A percentile compares a stretch with the other conserved stretches of the same genome.
Conservation (phyloP, 1,284 basidiomycete genomes). For the Malassezia sp. region DNA sequence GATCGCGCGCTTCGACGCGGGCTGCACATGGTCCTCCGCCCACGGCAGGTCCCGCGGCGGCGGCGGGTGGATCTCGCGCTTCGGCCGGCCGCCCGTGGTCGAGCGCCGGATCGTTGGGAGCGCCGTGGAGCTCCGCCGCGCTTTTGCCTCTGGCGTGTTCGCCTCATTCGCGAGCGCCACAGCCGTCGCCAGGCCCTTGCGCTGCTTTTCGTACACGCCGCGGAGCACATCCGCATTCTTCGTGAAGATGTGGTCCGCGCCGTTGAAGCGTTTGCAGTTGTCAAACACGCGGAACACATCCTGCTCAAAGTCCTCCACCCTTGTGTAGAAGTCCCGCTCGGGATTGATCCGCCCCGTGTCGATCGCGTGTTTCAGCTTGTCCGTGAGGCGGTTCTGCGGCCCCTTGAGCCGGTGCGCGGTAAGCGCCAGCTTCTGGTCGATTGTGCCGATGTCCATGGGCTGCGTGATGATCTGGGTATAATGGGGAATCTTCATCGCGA, state of each 20-base stretch:
- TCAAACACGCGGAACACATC: slow-evolving; percentile 57
- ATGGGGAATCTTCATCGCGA: slow-evolving; percentile 78
- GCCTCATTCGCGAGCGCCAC: slow-evolving; percentile 49
- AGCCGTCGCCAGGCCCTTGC: slow-evolving; percentile 46
- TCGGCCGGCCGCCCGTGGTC: slow-evolving; percentile 63
- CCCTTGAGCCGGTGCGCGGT: slow-evolving; percentile 31
- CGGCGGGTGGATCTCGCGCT: slow-evolving; percentile 91
- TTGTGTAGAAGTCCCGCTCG: slow-evolving; percentile 27
- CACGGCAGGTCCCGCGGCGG: slow-evolving; percentile 82
- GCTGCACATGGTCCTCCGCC: slow-evolving; percentile 52
- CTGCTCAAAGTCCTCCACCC: slow-evolving; percentile 27
- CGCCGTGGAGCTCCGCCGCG: slow-evolving; percentile 62
- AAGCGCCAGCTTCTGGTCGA: slow-evolving; percentile 62
- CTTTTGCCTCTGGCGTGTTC: slow-evolving; percentile 34
- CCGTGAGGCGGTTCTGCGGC: slow-evolving; percentile 19
- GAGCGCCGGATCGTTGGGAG: slow-evolving; percentile 63
- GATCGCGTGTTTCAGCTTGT: slow-evolving; percentile 34
- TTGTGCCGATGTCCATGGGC: slow-evolving; percentile 91
- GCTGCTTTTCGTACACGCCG: slow-evolving; percentile 73
- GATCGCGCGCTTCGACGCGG: slow-evolving; percentile 15
- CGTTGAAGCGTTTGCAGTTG: slow-evolving; percentile 87
- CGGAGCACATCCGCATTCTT: slow-evolving; percentile 69
- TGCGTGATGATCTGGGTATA: slow-evolving; percentile 74
- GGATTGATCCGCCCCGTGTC: slow-evolving; percentile 24
- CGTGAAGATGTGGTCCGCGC: slow-evolving; percentile 66